A percentile compares a stretch with the other conserved stretches of the same genome.
Evolutionary conservation across 2,329 filamentous ascomycete species (phyloP).

Genomic region (Penicillium concentricum): DNA sequence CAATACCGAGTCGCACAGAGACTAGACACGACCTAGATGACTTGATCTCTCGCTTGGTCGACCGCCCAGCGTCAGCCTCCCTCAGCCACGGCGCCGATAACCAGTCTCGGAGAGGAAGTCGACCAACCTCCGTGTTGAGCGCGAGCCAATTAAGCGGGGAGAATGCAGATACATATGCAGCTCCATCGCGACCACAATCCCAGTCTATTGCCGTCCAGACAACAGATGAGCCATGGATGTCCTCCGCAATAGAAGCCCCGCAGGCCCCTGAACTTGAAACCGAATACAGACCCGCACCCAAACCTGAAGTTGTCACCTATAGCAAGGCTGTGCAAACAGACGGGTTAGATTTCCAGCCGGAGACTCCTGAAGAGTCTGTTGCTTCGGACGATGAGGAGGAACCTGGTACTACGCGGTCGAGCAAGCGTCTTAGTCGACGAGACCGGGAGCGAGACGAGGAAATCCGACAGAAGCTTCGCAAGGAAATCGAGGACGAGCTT

Average conservation of each 20-base stretch:
- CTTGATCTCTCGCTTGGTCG: conserved; percentile 80
- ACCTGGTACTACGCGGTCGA: conserved; percentile 53
- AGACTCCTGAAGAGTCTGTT: conserved; percentile 55
- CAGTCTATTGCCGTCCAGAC: conserved; percentile 61
- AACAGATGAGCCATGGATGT: conserved; percentile 66
- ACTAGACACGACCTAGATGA: conserved; percentile 72
- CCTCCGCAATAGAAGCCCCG: conserved; percentile 76
- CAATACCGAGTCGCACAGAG: conserved; percentile 66
- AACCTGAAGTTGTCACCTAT: conserved; percentile 83
- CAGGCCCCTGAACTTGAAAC: conserved; percentile 40
- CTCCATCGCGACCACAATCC: conserved; percentile 42
- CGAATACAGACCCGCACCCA: conserved; percentile 41
- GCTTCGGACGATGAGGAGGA: conserved; percentile 64
- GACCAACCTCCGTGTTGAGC: conserved; percentile 83
- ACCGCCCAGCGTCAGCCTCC: conserved; percentile 70
- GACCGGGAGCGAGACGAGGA: conserved; percentile 85
- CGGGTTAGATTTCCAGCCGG: conserved; percentile 61
- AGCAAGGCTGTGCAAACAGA: conserved; percentile 95
- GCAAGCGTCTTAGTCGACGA: conserved; percentile 74
- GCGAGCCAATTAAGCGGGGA: conserved; percentile 77
- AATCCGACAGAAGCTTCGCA: conserved; percentile 76
- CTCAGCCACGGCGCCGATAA: conserved; percentile 52
- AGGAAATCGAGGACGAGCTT: conserved; percentile 91
- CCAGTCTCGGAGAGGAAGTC: conserved; percentile 58
- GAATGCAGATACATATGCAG: conserved; percentile 44